Conservation (phyloP, 2,329 filamentous ascomycete species). For the Furcasterigmium furcatum region DNA sequence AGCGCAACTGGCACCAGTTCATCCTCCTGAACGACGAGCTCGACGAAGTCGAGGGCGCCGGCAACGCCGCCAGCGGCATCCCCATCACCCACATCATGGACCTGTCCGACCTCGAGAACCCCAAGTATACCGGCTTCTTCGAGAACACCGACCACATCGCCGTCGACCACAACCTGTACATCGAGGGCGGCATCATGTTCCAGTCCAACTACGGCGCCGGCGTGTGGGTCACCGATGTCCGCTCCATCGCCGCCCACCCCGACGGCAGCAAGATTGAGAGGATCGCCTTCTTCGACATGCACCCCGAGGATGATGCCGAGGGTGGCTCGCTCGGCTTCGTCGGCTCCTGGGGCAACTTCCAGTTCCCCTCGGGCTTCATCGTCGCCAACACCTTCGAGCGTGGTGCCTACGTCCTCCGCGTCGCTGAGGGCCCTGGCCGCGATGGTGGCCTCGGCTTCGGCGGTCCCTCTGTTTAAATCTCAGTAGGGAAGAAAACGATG, state of each 20-base stretch:
- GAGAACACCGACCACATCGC: slow-evolving; percentile 30
- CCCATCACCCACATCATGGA: slow-evolving; percentile 38
- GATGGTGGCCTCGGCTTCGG: slow-evolving; percentile 1
- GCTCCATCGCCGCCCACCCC: slow-evolving; percentile 32
- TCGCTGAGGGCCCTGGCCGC: slow-evolving; percentile 1
- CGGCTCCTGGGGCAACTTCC: slow-evolving; percentile 39
- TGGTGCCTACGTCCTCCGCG: slow-evolving; percentile 18
- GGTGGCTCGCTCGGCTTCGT: slow-evolving; percentile 28
- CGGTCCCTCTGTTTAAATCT: background rate
- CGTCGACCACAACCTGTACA: slow-evolving; percentile 47
- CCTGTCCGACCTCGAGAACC: slow-evolving; percentile 25
- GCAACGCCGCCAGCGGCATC: slow-evolving; percentile 27
- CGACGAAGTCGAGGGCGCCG: slow-evolving; percentile 31
- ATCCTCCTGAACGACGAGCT: slow-evolving; percentile 38
- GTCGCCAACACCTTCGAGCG: slow-evolving; percentile 47
- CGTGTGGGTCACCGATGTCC: slow-evolving; percentile 34
- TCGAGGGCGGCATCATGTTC: slow-evolving; percentile 38
- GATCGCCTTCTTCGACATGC: slow-evolving; percentile 12
- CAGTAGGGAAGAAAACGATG: background rate
- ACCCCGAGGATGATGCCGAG: slow-evolving; percentile 8
- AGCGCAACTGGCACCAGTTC: slow-evolving; percentile 34
- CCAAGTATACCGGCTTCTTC: slow-evolving; percentile 28
- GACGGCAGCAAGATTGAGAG: slow-evolving; percentile 40
- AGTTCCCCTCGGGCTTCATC: slow-evolving; percentile 34
- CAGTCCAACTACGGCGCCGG: slow-evolving; percentile 49